Evolutionary conservation across 257 asterid genomes (phyloP).

Genomic region (Handroanthus guayacan): DNA sequence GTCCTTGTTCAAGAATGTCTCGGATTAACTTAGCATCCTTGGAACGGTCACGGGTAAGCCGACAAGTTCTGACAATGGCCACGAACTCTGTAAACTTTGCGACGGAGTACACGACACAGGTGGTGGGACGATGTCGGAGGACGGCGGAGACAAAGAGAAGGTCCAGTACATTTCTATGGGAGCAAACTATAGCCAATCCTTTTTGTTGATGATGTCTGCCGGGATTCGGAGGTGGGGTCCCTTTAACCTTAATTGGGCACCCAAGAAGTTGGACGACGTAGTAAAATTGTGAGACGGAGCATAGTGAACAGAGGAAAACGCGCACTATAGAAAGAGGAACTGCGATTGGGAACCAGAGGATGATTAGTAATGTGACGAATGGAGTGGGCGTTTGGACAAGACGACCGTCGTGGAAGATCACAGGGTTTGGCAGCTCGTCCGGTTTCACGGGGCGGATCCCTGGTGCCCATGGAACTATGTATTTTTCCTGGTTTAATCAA

Average conservation of each 20-base stretch:
- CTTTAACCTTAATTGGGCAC: conserved; percentile 17
- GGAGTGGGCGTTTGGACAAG: conserved; percentile 49
- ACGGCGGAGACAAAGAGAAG: conserved; percentile 27
- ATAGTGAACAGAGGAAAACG: neutral
- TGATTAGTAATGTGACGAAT: conserved; percentile 27
- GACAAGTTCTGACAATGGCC: conserved; percentile 25
- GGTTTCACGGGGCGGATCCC: conserved; percentile 25
- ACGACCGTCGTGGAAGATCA: conserved; percentile 51
- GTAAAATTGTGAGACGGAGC: neutral
- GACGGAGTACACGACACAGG: conserved; percentile 36
- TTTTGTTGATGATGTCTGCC: neutral
- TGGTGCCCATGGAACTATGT: conserved; percentile 28
- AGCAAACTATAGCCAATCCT: conserved; percentile 35
- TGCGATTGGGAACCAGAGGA: conserved; percentile 50
- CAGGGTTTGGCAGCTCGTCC: conserved; percentile 40
- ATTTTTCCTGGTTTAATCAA: conserved; percentile 33
- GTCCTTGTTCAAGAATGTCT: neutral
- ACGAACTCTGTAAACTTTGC: conserved; percentile 18
- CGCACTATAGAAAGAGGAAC: conserved; percentile 32
- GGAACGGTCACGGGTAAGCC: conserved; percentile 34
- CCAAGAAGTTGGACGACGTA: neutral
- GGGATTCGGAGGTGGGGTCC: conserved; percentile 26
- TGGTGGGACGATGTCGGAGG: conserved; percentile 31
- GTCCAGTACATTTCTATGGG: conserved; percentile 39
- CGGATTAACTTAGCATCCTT: conserved; percentile 40